These are phyloP conservation scores for Nakataea oryzae DNA, from an alignment of 2,329 filamentous ascomycete genomes.

Conservation along the genomic window DNA sequence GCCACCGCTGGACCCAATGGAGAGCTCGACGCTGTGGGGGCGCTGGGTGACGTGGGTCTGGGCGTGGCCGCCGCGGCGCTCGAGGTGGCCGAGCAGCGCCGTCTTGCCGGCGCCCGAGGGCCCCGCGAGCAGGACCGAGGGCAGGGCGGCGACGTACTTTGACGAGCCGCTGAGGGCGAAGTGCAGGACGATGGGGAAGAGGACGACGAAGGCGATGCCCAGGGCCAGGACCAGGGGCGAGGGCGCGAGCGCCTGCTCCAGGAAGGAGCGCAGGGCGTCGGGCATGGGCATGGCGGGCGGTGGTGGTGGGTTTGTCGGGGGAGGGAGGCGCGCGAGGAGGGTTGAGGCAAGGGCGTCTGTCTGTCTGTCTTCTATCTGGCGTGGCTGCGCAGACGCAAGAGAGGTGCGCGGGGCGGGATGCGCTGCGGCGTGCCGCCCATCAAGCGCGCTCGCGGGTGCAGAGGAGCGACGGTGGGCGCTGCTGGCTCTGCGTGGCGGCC, in stretches of 20 bases:
- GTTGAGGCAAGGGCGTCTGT: not conserved
- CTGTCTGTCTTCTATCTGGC: too few species aligned
- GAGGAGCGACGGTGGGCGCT: not conserved
- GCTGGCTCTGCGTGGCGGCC: not conserved
- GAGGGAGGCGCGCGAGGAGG: not conserved
- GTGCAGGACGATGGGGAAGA: slow-evolving; percentile 71
- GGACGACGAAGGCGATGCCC: slow-evolving; percentile 59
- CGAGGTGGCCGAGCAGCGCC: slow-evolving; percentile 65
- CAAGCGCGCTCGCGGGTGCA: not conserved
- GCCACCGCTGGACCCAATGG: slow-evolving; percentile 33
- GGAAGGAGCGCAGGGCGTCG: slow-evolving; percentile 22
- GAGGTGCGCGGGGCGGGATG: not conserved
- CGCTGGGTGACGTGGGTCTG: slow-evolving; percentile 46
- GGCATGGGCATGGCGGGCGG: not conserved
- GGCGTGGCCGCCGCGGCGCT: slow-evolving; percentile 36
- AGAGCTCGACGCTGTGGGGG: slow-evolving; percentile 42
- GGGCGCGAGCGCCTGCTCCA: slow-evolving; percentile 49
- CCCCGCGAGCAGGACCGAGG: slow-evolving; percentile 71
- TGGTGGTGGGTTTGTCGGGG: not conserved
- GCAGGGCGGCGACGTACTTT: slow-evolving; percentile 52
- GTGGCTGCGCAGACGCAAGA: too few species aligned
- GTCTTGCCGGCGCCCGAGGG: slow-evolving; percentile 84
- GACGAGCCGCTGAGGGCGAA: slow-evolving; percentile 57
- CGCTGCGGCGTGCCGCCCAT: not conserved
- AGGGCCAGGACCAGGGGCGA: slow-evolving; percentile 52